Conservation (phyloP, 805 yeast genomes). For the Hanseniaspora taiwanica region DNA sequence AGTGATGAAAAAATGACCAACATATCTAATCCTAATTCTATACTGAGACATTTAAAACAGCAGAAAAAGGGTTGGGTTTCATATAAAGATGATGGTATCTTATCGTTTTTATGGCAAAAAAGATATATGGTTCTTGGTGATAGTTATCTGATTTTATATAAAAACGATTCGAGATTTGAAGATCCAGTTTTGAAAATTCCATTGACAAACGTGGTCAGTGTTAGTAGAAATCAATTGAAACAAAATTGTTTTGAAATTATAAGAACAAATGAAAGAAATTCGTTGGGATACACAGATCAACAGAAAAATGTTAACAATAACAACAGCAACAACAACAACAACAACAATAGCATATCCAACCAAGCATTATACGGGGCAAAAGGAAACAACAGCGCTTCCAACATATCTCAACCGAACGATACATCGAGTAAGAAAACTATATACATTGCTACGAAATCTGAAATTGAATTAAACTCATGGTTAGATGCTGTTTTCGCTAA, state of each 20-base stretch:
- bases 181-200: slow-evolving; percentile 42
- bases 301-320: neutral
- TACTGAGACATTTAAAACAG: neutral
- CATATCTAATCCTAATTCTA: neutral
- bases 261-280: slow-evolving; percentile 28
- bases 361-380: slow-evolving; percentile 2
- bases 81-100: slow-evolving; percentile 82
- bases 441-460: slow-evolving; percentile 61
- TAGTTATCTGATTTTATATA: slow-evolving; percentile 60
- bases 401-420: too few species aligned
- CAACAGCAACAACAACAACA: neutral
- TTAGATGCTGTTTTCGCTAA: slow-evolving; percentile 73
- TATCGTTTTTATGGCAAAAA: slow-evolving; percentile 87
- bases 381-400: neutral
- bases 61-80: slow-evolving; percentile 36
- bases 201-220: slow-evolving; percentile 44
- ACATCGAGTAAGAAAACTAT: slow-evolving; percentile 54
- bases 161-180: slow-evolving; percentile 35
- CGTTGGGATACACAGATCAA: slow-evolving; percentile 5
- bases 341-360: neutral
- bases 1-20: neutral
- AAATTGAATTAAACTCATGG: slow-evolving; percentile 79
- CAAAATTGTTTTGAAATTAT: slow-evolving; percentile 75
- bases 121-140: slow-evolving; percentile 70
- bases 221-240: slow-evolving; percentile 55